Evolutionary conservation across 306 rosid species (phyloP), one percentile per base, ranked within the genome.

Genomic region (Gillenia trifoliata): DNA sequence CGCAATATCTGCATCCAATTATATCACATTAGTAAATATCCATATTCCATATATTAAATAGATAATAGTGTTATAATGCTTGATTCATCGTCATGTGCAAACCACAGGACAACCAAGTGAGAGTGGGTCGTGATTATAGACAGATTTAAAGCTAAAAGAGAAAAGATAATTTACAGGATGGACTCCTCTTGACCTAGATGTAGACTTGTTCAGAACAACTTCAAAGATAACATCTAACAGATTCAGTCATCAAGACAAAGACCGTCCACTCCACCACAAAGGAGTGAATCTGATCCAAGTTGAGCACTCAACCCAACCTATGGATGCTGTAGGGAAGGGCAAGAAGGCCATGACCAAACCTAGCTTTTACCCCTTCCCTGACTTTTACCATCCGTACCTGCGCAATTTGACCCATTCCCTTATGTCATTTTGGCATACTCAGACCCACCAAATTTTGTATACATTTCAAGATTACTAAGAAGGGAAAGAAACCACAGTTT

Each of bases 1-100:
- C 65, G 78, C 68, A 74, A 90, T 83, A 85, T 82, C 96, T 93
- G 89, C 78, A 75, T 67, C 66, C 73, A 80, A 81, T 45, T 40
- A 71, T 13, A 85, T 66, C 3, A 78, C 57, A 25, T 47, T 55
- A 88, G 69, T 41, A 64, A 50, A 61, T 1, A 73, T 68, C 25
- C 65, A 59, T 31, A 47, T 16, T 15, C 20, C 52, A 47, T 16
- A 47, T 47, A 71, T 60, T 62, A 7, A 59, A 49, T 36, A 15
- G 41, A 67, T 60, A n/a, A 66, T 56, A 31, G 20, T 68, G 66
- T 62, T 52, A n/a, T 31, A 67, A 41, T 11, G 64, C 72, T 36
- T 12, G 26, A 28, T 15, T 29, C 41, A 26, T 20, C 19, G 22
- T 28, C 8, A 41, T n/a, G 40, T 2, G 11, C 28, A 66, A 73